Evolutionary conservation across 2,329 filamentous ascomycete species (phyloP), one percentile per base, ranked within the genome.

Genomic region (Aspergillus aculeatinus): DNA sequence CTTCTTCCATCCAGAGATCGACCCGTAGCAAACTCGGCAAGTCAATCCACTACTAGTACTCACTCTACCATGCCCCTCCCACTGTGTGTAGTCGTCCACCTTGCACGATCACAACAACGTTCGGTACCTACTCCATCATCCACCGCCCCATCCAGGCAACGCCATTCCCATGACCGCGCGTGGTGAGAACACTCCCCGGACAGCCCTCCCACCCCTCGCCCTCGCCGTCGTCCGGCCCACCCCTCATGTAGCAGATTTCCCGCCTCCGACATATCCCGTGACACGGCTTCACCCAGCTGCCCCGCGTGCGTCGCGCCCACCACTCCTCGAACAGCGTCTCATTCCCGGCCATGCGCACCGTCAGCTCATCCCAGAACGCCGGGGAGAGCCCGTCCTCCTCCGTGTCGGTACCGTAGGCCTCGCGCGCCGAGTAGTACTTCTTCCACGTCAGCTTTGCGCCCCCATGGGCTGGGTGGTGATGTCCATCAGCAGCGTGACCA

Each of bases 311-410:
- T 58, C 83, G 76, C 0, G 74, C 68, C 52, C 79, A 77, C 68
- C 80, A 87, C 3, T 70, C 73, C 16, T 79, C 72, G 64, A 86
- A 86, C 1, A 77, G 69, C 0, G 67, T 61, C 2, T 76, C 63
- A 57, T 84, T 70, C 4, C 60, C 64, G 61, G 83, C 80, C 52
- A 87, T 79, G 3, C 74, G 68, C 1, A 73, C 73, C 1, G 84
- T 86, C 21, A 86, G 75, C 63, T 83, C 80, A 68, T 86, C 84
- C 84, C 85, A 87, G 70, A 86, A 86, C 1, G 80, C 23, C 7
- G 52, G 35, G 19, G 14, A 12, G 25, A 54, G 49, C 16, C 4
- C 42, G 21, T 35, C n/a, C 14, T 29, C n/a, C 4, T n/a, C 11
- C 14, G 7, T 9, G 27, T 2, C 7, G 2, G 25, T 27, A 1